Evolutionary conservation across 768 basidiomycete genomes (phyloP), one percentile per base, ranked within the genome.

Genomic region (Mycena epipterygia): DNA sequence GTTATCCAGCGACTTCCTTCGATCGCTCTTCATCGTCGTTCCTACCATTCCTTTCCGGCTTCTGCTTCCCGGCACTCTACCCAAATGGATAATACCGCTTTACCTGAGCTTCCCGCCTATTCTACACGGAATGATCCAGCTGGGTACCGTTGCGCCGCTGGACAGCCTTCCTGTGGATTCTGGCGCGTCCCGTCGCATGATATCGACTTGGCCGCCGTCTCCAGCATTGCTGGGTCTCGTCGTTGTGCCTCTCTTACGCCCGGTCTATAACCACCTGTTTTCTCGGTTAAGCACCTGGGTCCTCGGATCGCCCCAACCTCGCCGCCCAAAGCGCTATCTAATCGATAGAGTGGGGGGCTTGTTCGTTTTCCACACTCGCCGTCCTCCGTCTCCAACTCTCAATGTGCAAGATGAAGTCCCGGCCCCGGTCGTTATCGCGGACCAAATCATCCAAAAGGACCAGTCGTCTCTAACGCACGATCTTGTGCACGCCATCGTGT

Each of bases 201-300:
- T 81, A 13, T 78, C 81, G 2, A 71, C 71, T 19, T 82, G 81
- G 80, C 81, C 81, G 49, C 81, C 82, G 23, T 81, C 81, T 0
- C 81, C 81, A 0, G 73, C 79, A 11, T 55, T 82, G 7, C 78
- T 83, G 13, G 81, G 81, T 48, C 72, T 83, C 5, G 76, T 81
- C 59, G 32, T 82, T n/a, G 79, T 79, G 19, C 79, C 82, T 0
- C 53, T 81, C 65, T 53, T 82, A 9, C 77, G 80, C 21, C 77
- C 79, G 25, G 68, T 75, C 2, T 82, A 82, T 68, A 80, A 73
- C 64, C 76, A 75, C 1, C 42, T 80, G 0, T 75, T 79, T 33
- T 68, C 73, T 2, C 76, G 75, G 23, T 69, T 83, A 42, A 35
- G 75, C 0, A 76, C 67, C 27, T 79, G 76, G 78, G 74, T 78